Percentiles rank a stretch among this genome's conserved stretches.
Evolutionary conservation across 805 yeast genomes (phyloP).

Genomic region (Ogataea trehaloabstinens): DNA sequence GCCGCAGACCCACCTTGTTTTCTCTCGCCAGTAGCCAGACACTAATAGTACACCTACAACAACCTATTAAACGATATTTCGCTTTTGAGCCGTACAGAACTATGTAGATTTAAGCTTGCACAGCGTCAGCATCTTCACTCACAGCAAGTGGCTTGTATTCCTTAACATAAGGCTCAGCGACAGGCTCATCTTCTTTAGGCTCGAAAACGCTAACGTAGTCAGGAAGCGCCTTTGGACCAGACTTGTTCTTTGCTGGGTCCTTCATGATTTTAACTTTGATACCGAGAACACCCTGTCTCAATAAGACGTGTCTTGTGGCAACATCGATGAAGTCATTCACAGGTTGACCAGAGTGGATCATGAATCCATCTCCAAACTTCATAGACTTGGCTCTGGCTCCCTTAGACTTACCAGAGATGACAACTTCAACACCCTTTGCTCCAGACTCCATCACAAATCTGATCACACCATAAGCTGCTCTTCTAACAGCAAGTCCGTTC

Average conservation of each 20-base stretch:
- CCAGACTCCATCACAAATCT: conserved; percentile 99
- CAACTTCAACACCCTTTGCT: conserved; percentile 99
- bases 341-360: conserved; percentile 99
- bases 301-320: conserved; percentile 99
- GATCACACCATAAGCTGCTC: conserved; percentile 99
- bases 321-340: conserved; percentile 96
- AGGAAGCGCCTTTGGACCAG: conserved; percentile 91
- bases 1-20: no score
- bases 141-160: conserved; percentile 56
- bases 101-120: background rate
- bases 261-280: conserved; percentile 99
- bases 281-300: conserved; percentile 99
- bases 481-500: conserved; percentile 98
- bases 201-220: conserved; percentile 90
- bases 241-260: conserved; percentile 86
- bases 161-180: conserved; percentile 79
- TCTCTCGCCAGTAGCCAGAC: background rate
- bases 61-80: background rate
- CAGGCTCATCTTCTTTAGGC: conserved; percentile 90
- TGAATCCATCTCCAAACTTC: conserved; percentile 99
- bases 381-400: conserved; percentile 99
- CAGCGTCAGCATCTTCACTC: conserved; percentile 24
- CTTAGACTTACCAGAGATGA: conserved; percentile 98
- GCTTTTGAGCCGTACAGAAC: background rate
- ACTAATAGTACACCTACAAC: background rate